A percentile compares a stretch with the other conserved stretches of the same genome.
These are phyloP conservation scores for Naganishia friedmannii DNA, from an alignment of 768 basidiomycete species.

Conservation along the genomic window DNA sequence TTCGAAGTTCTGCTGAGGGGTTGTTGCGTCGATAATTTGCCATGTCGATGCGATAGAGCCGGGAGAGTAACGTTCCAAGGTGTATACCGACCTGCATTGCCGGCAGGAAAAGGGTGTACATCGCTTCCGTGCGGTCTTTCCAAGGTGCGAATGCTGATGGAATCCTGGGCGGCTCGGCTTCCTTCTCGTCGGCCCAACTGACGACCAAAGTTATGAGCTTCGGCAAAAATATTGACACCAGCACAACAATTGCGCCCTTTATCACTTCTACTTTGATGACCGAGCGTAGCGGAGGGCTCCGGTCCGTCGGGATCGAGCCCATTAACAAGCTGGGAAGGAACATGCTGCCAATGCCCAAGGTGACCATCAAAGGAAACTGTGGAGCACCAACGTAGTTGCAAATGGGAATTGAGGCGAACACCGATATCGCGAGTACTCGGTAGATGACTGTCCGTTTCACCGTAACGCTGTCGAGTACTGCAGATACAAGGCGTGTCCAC, in stretches of 20 bases:
- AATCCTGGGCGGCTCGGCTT: not conserved
- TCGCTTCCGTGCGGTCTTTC: not conserved
- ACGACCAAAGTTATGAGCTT: not conserved
- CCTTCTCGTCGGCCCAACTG: not conserved
- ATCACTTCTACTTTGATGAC: not conserved
- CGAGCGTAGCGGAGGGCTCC: not conserved
- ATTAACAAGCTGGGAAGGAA: slow-evolving; percentile 10
- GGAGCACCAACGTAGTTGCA: not conserved
- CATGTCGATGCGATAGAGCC: slow-evolving; percentile 11
- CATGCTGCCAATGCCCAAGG: not conserved
- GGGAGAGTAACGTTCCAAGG: not conserved
- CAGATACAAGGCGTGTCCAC: not conserved
- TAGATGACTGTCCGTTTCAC: not conserved
- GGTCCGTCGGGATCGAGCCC: not conserved
- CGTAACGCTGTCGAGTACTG: not conserved
- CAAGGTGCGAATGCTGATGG: not conserved
- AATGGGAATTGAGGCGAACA: not conserved
- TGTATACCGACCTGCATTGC: not conserved
- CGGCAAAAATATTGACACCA: not conserved
- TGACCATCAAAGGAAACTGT: not conserved
- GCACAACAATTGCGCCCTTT: not conserved
- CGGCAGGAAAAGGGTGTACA: slow-evolving; percentile 12
- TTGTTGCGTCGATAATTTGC: slow-evolving; percentile 1
- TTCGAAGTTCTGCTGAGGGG: not conserved
- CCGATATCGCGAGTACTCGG: not conserved